Conservation (phyloP, 768 basidiomycete genomes). For the Boletus sp. region DNA sequence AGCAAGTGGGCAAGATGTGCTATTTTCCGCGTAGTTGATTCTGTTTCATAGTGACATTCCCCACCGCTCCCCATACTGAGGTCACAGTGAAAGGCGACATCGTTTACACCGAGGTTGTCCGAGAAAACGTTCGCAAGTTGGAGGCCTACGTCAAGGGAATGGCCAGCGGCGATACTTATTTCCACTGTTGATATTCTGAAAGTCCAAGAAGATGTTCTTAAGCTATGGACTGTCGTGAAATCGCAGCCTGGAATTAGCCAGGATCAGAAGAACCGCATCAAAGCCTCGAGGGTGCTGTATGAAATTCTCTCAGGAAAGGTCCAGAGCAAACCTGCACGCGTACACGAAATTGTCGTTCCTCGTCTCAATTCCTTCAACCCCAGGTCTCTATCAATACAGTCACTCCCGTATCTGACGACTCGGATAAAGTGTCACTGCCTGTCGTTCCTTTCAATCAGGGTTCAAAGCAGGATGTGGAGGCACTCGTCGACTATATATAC, state of each 20-base stretch:
- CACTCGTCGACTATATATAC: slow-evolving; percentile 98
- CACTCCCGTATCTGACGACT: slow-evolving; percentile 74
- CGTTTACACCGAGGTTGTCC: slow-evolving; percentile 90
- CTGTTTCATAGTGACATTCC: slow-evolving; percentile 78
- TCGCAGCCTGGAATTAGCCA: slow-evolving; percentile 96
- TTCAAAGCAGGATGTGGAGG: slow-evolving; percentile 98
- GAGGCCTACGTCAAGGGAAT: slow-evolving; percentile 98
- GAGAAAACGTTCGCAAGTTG: slow-evolving; percentile 94
- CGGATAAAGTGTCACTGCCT: slow-evolving; percentile 88
- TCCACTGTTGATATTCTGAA: slow-evolving; percentile 92
- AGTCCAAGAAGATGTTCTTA: slow-evolving; percentile 94
- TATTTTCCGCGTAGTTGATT: background rate
- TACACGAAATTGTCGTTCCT: slow-evolving; percentile 79
- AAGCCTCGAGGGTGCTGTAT: slow-evolving; percentile 90
- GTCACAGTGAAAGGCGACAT: slow-evolving; percentile 94
- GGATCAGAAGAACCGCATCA: slow-evolving; percentile 94
- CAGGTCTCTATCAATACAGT: slow-evolving; percentile 72
- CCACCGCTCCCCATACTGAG: slow-evolving; percentile 94
- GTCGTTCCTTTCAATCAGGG: slow-evolving; percentile 99
- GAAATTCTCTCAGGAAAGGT: slow-evolving; percentile 81
- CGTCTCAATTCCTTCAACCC: slow-evolving; percentile 96
- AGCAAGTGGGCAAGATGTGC: slow-evolving; percentile 27
- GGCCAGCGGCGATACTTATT: slow-evolving; percentile 91
- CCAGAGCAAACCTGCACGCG: slow-evolving; percentile 60
- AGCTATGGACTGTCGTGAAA: slow-evolving; percentile 97